These are phyloP conservation scores for Caryopteris hybrid DNA, from an alignment of 305 asterid species.

Conservation along the genomic window DNA sequence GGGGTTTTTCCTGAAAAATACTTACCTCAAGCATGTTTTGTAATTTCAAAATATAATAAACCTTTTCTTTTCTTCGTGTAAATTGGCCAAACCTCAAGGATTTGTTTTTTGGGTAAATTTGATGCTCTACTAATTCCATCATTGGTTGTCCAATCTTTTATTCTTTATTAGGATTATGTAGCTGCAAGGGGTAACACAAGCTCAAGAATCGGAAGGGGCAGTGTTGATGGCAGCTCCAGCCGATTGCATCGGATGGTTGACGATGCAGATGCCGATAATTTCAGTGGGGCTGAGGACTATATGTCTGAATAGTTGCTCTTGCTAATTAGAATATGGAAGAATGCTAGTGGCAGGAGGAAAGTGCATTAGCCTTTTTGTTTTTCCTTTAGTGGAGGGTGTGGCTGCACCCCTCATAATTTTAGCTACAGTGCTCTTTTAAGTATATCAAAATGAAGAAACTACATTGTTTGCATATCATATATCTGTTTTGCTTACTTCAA, in stretches of 20 bases:
- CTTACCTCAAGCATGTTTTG: neutral
- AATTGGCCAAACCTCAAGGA: neutral
- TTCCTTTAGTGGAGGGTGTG: neutral
- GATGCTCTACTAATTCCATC: neutral
- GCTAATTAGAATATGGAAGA: neutral
- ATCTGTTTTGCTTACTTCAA: neutral
- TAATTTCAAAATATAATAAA: neutral
- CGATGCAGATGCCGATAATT: constrained; percentile 61
- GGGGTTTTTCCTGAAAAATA: no score
- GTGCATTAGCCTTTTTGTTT: neutral
- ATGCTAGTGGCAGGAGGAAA: neutral
- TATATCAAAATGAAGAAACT: constrained; percentile 3
- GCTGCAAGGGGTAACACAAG: constrained; percentile 36
- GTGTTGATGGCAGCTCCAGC: constrained; percentile 37
- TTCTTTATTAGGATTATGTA: constrained; percentile 44
- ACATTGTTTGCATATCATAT: neutral
- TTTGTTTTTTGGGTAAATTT: no score
- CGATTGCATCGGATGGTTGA: constrained; percentile 34
- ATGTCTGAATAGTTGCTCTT: constrained; percentile 53
- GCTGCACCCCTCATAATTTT: neutral
- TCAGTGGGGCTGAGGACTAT: constrained; percentile 73
- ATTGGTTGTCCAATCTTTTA: constrained; percentile 4
- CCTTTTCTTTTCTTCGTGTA: neutral
- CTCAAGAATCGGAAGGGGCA: constrained; percentile 42
- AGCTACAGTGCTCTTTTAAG: neutral